A percentile compares a stretch with the other conserved stretches of the same genome.
These are phyloP conservation scores for Mortierella polycephala DNA, from an alignment of 371 early-diverging fungal species.

Conservation along the genomic window DNA sequence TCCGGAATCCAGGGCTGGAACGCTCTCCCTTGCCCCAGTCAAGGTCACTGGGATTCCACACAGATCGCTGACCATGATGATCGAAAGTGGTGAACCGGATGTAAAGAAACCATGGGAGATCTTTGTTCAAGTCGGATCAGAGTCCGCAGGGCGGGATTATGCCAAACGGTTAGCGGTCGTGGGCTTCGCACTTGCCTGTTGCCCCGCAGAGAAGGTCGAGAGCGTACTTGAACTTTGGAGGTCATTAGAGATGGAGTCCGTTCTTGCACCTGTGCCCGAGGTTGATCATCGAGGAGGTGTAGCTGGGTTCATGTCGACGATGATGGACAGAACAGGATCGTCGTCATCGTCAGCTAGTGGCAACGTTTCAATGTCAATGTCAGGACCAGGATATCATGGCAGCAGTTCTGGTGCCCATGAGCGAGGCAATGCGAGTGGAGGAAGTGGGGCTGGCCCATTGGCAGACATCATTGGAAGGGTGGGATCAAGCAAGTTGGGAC, in stretches of 20 bases:
- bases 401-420: slow-evolving; percentile 9
- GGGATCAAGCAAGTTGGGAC: slow-evolving; percentile 5
- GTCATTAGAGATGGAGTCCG: slow-evolving; percentile 58
- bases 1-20: slow-evolving; percentile 22
- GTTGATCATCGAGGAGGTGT: slow-evolving; percentile 41
- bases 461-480: slow-evolving; percentile 34
- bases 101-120: slow-evolving; percentile 42
- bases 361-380: neutral
- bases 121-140: slow-evolving; percentile 39
- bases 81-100: slow-evolving; percentile 10
- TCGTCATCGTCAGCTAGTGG: neutral
- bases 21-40: neutral
- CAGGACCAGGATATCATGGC: slow-evolving; percentile 21
- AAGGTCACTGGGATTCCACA: neutral
- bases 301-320: slow-evolving; percentile 47
- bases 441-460: slow-evolving; percentile 23
- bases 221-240: slow-evolving; percentile 70
- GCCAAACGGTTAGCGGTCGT: slow-evolving; percentile 58
- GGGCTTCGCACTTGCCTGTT: slow-evolving; percentile 70
- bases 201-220: slow-evolving; percentile 67
- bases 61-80: neutral
- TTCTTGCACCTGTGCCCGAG: slow-evolving; percentile 39
- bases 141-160: slow-evolving; percentile 47
- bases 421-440: neutral
- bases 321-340: slow-evolving; percentile 44